Conservation (phyloP, 257 asterid species). For the Prunella vulgaris region DNA sequence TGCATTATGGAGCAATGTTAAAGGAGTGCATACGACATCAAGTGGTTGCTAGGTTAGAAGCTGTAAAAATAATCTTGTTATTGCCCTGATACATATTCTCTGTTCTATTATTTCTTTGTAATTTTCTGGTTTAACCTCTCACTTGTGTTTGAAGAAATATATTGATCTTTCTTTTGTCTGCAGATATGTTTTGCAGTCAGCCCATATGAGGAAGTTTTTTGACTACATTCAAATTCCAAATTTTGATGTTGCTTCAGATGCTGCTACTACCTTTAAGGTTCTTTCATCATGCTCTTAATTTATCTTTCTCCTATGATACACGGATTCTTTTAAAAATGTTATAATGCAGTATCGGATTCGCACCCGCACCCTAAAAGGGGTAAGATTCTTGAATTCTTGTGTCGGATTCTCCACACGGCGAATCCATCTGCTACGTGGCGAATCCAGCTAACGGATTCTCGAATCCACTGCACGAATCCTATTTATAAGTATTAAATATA, state of each 20-base stretch:
- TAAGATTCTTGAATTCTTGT: too few relatives aligned
- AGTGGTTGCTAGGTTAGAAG: slow-evolving; percentile 63
- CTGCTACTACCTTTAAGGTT: slow-evolving; percentile 84
- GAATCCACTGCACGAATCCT: too few relatives aligned
- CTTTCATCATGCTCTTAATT: neutral
- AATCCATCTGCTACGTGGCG: too few relatives aligned
- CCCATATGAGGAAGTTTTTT: slow-evolving; percentile 63
- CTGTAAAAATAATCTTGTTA: neutral
- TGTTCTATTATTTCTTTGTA: neutral
- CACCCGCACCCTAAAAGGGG: too few relatives aligned
- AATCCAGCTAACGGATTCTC: too few relatives aligned
- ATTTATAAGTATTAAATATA: too few relatives aligned
- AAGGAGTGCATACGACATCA: slow-evolving; percentile 95
- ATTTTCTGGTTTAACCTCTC: neutral
- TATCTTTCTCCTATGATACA: too few relatives aligned
- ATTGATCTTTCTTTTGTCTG: slow-evolving; percentile 8
- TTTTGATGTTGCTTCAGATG: slow-evolving; percentile 97
- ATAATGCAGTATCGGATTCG: too few relatives aligned
- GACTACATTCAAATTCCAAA: slow-evolving; percentile 78
- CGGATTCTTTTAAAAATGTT: too few relatives aligned
- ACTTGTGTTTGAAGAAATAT: neutral
- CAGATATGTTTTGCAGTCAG: slow-evolving; percentile 66
- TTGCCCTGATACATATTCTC: neutral
- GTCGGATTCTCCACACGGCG: too few relatives aligned
- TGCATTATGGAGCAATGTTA: slow-evolving; percentile 86